phyloP scores from a whole-genome alignment of 2,329 filamentous ascomycete genomes.

The Ilyonectria robusta region DNA sequence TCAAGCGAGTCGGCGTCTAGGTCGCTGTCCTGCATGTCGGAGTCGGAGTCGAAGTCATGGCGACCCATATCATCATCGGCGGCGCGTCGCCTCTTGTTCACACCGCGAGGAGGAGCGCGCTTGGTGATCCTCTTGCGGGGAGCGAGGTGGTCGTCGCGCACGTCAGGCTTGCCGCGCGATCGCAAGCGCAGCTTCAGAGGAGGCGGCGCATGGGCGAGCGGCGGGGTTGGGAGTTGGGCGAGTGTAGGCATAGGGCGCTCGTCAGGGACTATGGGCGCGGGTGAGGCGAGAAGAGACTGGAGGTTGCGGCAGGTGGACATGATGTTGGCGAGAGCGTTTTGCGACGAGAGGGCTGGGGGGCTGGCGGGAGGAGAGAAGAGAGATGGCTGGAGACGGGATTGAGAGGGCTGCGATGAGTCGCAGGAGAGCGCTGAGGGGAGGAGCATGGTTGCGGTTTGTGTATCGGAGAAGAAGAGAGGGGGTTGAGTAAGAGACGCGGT shows the following conservation, averaged over 20 bases:
- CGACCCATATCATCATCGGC: constrained; percentile 63
- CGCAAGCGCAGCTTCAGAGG: constrained; percentile 71
- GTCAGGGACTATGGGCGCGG: constrained; percentile 55
- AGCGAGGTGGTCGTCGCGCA: constrained; percentile 49
- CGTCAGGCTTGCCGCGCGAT: constrained; percentile 54
- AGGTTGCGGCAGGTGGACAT: constrained; percentile 73
- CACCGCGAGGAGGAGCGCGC: constrained; percentile 62
- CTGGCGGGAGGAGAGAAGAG: constrained; percentile 72
- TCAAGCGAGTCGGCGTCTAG: constrained; percentile 49
- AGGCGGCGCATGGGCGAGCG: constrained; percentile 64
- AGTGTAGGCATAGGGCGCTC: constrained; percentile 48
- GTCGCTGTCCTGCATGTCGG: constrained; percentile 54
- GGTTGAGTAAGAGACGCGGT: constrained; percentile 13
- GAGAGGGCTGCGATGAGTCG: constrained; percentile 64
- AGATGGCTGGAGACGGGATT: constrained; percentile 64
- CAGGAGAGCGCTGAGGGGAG: constrained; percentile 72
- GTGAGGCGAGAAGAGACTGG: constrained; percentile 67
- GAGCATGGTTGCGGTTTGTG: constrained; percentile 62
- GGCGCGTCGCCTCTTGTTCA: constrained; percentile 68
- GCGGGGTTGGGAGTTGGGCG: constrained; percentile 68
- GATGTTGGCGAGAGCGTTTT: constrained; percentile 67
- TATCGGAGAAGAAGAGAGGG: constrained; percentile 2
- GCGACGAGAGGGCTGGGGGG: constrained; percentile 63
- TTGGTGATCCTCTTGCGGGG: constrained; percentile 66
- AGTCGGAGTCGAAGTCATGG: constrained; percentile 50